Percentiles rank a stretch among this genome's conserved stretches.
phyloP scores from a whole-genome alignment of 1,139 yeast species.

The Spathaspora sp. region DNA sequence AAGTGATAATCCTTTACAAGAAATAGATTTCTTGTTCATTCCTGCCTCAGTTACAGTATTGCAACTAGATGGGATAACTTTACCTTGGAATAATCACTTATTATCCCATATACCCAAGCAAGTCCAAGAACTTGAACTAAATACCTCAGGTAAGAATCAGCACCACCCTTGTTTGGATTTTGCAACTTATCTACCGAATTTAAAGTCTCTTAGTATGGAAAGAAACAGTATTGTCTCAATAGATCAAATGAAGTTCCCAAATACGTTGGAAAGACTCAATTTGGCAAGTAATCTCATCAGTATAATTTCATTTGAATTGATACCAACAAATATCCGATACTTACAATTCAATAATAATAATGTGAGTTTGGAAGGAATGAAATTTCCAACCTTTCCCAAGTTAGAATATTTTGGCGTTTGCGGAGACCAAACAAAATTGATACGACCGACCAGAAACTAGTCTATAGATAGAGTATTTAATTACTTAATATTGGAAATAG shows the following conservation, averaged over 20 bases:
- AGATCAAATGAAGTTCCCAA: constrained; percentile 18
- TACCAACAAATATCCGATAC: neutral
- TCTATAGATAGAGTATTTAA: neutral
- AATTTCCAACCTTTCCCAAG: neutral
- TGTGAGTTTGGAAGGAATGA: neutral
- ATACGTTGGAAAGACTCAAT: constrained; percentile 15
- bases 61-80: constrained; percentile 2
- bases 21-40: constrained; percentile 51
- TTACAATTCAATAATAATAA: neutral
- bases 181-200: constrained; percentile 9
- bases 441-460: neutral
- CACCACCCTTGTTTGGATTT: neutral
- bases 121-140: constrained; percentile 1
- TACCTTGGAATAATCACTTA: constrained; percentile 4
- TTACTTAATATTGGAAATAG: neutral
- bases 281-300: constrained; percentile 7
- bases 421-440: neutral
- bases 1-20: constrained; percentile 15
- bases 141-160: neutral
- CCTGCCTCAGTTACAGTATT: constrained; percentile 9
- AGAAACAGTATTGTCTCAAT: constrained; percentile 23
- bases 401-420: neutral
- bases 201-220: constrained; percentile 20
- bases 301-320: neutral
- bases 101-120: constrained; percentile 4